Evolutionary conservation across 352 stramenopile genomes (phyloP), one percentile per base, ranked within the genome.

Genomic region (Globisporangium carolinianum): DNA sequence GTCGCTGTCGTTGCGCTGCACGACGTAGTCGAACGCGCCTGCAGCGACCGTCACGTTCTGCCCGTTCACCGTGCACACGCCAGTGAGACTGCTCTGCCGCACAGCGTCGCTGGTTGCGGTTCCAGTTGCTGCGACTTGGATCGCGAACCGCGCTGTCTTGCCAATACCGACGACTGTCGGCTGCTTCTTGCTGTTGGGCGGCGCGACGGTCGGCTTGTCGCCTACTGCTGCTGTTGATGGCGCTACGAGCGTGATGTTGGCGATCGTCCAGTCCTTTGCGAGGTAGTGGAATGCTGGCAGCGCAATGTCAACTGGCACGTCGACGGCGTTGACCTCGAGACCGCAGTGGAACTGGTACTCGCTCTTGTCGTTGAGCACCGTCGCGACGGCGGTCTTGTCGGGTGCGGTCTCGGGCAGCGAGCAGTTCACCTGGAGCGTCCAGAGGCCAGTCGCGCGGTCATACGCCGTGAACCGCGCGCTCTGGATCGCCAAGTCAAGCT

Each of bases 1-100:
- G 49, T 83, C 71, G 57, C 71, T 80, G 56, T 83, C 73, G 52
- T 68, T 68, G n/a, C 51, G 41, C 60, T 79, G 68, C 24, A 83
- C 73, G 8, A 63, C 61, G 52, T 83, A 83, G 47, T 69, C 59
- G 39, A 80, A 63, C 10, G 57, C 42, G 4, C 73, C 69, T 1
- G n/a, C 52, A 9, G 24, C 41, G 14, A 83, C 71, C 1, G 45
- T 58, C n/a, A 58, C 61, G 8, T 67, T 72, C 51, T 76, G 51
- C 7, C 52, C 51, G 55, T 80, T 79, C 39, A 83, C 57, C 0
- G 51, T 39, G 46, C 73, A 83, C 4, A 61, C 51, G 0, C 73
- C 73, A 0, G 18, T 49, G n/a, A 83, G 49, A 24, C 48, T 71
- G 1, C 38, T 17, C 41, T 63, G 48, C 6, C 63, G 63, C 50